These are phyloP conservation scores for Moricandia moricandioides DNA, from an alignment of 345 rosid genomes.

Conservation along the genomic window DNA sequence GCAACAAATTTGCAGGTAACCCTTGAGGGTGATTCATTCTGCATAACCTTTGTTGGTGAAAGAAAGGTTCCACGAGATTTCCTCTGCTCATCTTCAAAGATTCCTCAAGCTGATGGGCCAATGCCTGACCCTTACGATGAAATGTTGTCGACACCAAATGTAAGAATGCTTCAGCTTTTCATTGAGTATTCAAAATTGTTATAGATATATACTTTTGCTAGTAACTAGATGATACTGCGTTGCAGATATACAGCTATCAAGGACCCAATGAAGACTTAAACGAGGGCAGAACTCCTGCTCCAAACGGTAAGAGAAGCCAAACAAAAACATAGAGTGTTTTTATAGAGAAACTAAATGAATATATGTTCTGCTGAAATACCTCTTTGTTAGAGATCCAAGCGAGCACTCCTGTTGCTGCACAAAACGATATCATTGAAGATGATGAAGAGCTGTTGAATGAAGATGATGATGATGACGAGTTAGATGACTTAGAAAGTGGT, in stretches of 20 bases:
- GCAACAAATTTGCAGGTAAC: slow-evolving; percentile 21
- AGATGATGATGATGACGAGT: slow-evolving; percentile 85
- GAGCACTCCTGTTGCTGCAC: slow-evolving; percentile 58
- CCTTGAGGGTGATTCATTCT: slow-evolving; percentile 2
- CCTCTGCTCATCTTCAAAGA: slow-evolving; percentile 43
- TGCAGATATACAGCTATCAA: slow-evolving; percentile 92
- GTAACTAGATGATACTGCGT: neutral
- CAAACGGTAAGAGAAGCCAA: slow-evolving; percentile 52
- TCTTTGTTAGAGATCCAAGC: slow-evolving; percentile 63
- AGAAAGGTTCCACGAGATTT: slow-evolving; percentile 20
- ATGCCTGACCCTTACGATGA: slow-evolving; percentile 94
- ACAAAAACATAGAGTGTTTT: neutral
- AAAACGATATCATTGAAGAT: slow-evolving; percentile 63
- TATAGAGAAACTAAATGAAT: neutral
- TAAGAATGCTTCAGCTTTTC: slow-evolving; percentile 40
- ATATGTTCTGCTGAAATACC: slow-evolving; percentile 13
- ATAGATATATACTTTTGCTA: neutral
- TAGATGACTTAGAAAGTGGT: slow-evolving; percentile 83
- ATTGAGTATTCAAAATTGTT: slow-evolving; percentile 8
- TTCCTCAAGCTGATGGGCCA: slow-evolving; percentile 94
- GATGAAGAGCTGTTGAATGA: slow-evolving; percentile 90
- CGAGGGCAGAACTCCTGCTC: slow-evolving; percentile 84
- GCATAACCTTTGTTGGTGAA: neutral
- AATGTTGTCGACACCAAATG: slow-evolving; percentile 90
- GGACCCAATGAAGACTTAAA: slow-evolving; percentile 88